phyloP scores from a whole-genome alignment of 2,329 filamentous ascomycete genomes.

The Talaromyces amestolkiae region DNA sequence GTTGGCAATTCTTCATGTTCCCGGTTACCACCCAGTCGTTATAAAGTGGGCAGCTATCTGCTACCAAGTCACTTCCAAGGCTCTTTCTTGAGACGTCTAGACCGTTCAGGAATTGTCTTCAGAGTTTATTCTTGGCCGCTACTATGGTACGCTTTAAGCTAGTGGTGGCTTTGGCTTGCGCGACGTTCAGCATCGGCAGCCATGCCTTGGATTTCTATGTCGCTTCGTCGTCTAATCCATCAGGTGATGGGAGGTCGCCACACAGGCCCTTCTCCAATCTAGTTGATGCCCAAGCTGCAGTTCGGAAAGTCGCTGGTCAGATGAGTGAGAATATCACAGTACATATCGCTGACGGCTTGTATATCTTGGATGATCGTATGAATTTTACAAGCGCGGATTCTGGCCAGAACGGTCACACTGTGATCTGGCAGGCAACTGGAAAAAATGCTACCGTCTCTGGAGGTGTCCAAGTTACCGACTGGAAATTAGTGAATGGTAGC shows the following conservation, averaged over 20 bases:
- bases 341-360: not conserved
- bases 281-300: not conserved
- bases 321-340: not conserved
- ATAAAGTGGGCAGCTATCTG: not conserved
- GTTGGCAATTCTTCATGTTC: not conserved
- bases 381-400: conserved; percentile 1
- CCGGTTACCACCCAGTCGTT: not conserved
- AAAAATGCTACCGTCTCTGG: not conserved
- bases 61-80: not conserved
- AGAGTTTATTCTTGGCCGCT: not conserved
- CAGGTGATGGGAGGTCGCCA: not conserved
- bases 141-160: not conserved
- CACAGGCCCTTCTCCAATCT: not conserved
- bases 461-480: not conserved
- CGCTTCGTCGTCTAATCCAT: conserved; percentile 1
- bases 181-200: not conserved
- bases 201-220: conserved; percentile 1
- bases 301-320: not conserved
- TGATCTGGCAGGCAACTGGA: conserved; percentile 3
- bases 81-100: not conserved
- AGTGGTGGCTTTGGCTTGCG: not conserved
- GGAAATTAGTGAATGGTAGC: not conserved
- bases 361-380: not conserved
- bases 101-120: not conserved
- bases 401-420: not conserved